phyloP scores from a whole-genome alignment of 306 rosid genomes.

The Lotus japonicus region DNA sequence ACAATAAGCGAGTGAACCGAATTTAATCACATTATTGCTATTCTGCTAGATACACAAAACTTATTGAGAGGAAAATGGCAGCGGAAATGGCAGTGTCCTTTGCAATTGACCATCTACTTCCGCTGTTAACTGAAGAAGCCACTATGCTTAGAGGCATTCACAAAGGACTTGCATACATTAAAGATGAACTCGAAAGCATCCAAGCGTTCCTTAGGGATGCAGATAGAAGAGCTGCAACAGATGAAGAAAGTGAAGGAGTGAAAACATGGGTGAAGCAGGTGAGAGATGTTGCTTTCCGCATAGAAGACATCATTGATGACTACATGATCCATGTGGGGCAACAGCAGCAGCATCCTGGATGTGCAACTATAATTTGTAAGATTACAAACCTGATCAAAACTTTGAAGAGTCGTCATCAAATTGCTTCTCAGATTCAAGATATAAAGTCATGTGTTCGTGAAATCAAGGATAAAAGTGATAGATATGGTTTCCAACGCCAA shows the following conservation, averaged over 20 bases:
- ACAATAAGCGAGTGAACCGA: no score
- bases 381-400: background rate
- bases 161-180: background rate
- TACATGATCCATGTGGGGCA: background rate
- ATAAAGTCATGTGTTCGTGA: background rate
- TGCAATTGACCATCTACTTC: background rate
- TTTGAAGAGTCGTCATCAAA: background rate
- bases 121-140: background rate
- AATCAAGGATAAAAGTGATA: no score
- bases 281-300: background rate
- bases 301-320: slow-evolving; percentile 12
- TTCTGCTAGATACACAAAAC: no score
- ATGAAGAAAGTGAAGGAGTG: background rate
- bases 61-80: background rate
- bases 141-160: background rate
- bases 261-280: background rate
- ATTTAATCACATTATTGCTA: no score
- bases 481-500: background rate
- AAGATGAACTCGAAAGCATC: background rate
- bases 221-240: background rate
- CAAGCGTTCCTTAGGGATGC: background rate
- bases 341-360: background rate
- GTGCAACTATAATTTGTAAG: background rate
- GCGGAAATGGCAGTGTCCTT: background rate
- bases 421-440: background rate